Evolutionary conservation across 331 rosid species (phyloP), one percentile per base, ranked within the genome.

Genomic region (Arachis monticola): DNA sequence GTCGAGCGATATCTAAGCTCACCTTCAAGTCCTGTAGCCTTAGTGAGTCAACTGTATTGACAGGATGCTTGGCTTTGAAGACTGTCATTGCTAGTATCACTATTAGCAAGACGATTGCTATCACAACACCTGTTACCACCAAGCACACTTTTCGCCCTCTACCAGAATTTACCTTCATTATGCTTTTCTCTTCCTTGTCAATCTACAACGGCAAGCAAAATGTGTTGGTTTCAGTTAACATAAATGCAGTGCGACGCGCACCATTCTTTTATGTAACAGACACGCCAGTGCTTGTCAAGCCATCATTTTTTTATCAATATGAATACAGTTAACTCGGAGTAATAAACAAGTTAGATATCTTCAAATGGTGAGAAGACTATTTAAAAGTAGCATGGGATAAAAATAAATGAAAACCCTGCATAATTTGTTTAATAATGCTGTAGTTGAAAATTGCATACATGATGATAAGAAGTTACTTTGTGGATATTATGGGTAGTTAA

Each of bases 51-150:
- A 86, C 77, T 1, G 87, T 56, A 53, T n/a, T 86, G n/a, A 76
- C 40, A 0, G 97, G 93, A 3, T 71, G 80, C 79, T 74, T 90
- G 45, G 99, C 70, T 74, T 94, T 94, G 93, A 94, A 92, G n/a
- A 90, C 95, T 1, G 97, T 92, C 63, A 83, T 77, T 0, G 88
- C 88, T 4, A 94, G 67, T 60, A 92, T 83, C 59, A 90, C 74
- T 4, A 80, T 46, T 5, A 85, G 22, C 64, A 88, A 2, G 10
- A 81, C 66, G 27, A 76, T 12, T 13, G 79, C 75, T 44, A 80
- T 60, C 38, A 84, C 40, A 57, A 81, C 7, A 45, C 60, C 70
- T 7, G 85, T 73, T 41, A 80, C 56, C 4, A 11, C 6, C 22
- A 84, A 7, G n/a, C 85, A 84, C 8, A 52, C 65, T 41, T 64